These are phyloP conservation scores for Colletotrichum gigasporum DNA, from an alignment of 2,329 filamentous ascomycete genomes.

Conservation along the genomic window DNA sequence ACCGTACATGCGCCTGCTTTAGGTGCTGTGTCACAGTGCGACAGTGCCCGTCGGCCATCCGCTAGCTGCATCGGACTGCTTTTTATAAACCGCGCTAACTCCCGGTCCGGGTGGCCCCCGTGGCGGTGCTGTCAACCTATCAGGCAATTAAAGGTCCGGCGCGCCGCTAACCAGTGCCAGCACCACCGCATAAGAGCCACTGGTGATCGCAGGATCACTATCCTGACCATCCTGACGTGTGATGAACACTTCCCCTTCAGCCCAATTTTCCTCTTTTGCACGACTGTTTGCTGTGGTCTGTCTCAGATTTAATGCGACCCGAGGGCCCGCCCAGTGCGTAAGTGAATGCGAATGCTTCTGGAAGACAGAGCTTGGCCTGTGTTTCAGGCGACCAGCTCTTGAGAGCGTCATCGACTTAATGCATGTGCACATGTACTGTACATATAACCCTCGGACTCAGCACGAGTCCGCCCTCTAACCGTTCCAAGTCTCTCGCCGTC, in stretches of 20 bases:
- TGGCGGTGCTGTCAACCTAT: constrained; percentile 20
- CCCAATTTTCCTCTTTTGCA: not conserved
- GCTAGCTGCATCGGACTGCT: constrained; percentile 19
- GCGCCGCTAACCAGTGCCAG: not conserved
- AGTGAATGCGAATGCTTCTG: not conserved
- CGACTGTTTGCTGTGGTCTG: not conserved
- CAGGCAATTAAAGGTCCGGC: constrained; percentile 2
- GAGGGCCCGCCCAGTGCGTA: too few species aligned
- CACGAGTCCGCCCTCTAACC: not conserved
- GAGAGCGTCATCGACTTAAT: not conserved
- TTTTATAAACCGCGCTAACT: constrained; percentile 27
- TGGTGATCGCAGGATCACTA: constrained; percentile 1
- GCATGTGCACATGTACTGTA: not conserved
- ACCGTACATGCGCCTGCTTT: fast-evolving
- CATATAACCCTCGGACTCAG: not conserved
- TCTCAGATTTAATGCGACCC: too few species aligned
- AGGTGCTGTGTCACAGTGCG: not conserved
- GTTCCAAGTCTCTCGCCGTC: too few species aligned
- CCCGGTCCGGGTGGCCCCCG: constrained; percentile 13
- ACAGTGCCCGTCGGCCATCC: not conserved
- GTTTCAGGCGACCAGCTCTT: not conserved
- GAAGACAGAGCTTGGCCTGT: not conserved
- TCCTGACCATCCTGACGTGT: not conserved
- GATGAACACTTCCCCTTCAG: not conserved
- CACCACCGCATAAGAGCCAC: too few species aligned